A percentile compares a stretch with the other conserved stretches of the same genome.
phyloP scores from a whole-genome alignment of 2,329 filamentous ascomycete species.

The Teratosphaeria viscida region DNA sequence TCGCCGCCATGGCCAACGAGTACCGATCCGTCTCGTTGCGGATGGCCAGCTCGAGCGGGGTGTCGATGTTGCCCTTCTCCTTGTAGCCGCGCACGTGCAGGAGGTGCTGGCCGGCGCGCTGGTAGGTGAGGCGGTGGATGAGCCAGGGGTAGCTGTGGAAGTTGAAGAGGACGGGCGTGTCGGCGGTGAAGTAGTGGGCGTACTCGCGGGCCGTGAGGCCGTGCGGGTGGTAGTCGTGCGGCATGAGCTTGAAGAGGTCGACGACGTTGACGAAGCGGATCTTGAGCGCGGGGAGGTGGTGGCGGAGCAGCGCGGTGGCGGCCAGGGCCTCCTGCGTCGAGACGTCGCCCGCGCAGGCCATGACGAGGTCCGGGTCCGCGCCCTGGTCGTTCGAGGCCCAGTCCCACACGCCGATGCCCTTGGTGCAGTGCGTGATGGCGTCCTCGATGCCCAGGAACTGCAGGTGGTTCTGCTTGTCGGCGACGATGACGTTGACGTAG shows the following conservation, averaged over 20 bases:
- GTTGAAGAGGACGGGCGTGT: conserved; percentile 69
- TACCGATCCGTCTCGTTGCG: conserved; percentile 69
- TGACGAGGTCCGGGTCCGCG: conserved; percentile 60
- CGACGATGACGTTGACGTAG: conserved; percentile 73
- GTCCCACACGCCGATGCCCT: conserved; percentile 69
- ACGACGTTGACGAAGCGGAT: conserved; percentile 72
- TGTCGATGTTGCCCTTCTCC: conserved; percentile 79
- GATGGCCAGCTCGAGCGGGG: conserved; percentile 67
- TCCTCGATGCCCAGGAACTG: conserved; percentile 66
- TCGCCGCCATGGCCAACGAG: conserved; percentile 65
- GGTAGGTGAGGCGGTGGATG: conserved; percentile 66
- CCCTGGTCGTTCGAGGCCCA: conserved; percentile 63
- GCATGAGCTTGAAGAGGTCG: conserved; percentile 71
- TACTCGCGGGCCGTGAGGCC: conserved; percentile 58
- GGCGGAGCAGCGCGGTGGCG: conserved; percentile 62
- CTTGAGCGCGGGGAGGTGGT: conserved; percentile 60
- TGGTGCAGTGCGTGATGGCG: conserved; percentile 65
- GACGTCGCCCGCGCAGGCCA: conserved; percentile 67
- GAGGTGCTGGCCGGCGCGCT: conserved; percentile 56
- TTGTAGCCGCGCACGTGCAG: conserved; percentile 68
- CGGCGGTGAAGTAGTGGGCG: conserved; percentile 57
- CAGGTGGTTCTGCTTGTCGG: conserved; percentile 69
- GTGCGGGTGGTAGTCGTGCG: conserved; percentile 59
- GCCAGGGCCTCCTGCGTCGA: conserved; percentile 65
- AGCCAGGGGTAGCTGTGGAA: conserved; percentile 79